Conservation (phyloP, 345 rosid species). For the Ceriops tagal region DNA sequence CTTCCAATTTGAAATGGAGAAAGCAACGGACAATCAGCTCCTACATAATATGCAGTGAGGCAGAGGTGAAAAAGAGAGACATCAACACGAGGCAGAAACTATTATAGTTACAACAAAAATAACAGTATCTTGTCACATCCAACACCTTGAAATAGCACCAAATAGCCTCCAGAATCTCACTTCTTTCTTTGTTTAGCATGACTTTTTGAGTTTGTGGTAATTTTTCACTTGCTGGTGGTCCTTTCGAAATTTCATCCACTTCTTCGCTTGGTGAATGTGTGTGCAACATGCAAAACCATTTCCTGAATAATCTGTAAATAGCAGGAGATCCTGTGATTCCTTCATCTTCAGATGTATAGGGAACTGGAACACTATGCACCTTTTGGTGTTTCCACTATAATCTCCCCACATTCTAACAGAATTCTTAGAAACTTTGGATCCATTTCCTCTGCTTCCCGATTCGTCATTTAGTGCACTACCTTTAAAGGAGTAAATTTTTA, state of each 20-base stretch:
- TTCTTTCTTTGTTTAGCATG: conserved; percentile 30
- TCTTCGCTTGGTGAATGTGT: conserved; percentile 50
- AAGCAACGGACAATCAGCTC: not conserved
- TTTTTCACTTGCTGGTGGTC: conserved; percentile 31
- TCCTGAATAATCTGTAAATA: conserved; percentile 68
- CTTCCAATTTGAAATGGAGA: not conserved
- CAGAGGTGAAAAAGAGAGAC: not conserved
- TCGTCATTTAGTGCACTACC: conserved; percentile 58
- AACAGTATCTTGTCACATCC: conserved; percentile 62
- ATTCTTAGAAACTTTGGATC: conserved; percentile 47
- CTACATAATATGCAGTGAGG: not conserved
- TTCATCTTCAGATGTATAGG: conserved; percentile 58
- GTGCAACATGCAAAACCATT: conserved; percentile 62
- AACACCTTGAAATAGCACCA: conserved; percentile 56
- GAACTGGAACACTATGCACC: conserved; percentile 49
- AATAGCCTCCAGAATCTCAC: conserved; percentile 38
- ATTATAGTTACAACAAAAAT: conserved; percentile 63
- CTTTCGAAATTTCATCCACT: conserved; percentile 46
- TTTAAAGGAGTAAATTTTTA: conserved; percentile 72
- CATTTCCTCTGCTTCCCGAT: conserved; percentile 47
- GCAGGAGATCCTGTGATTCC: conserved; percentile 59
- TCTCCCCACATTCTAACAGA: conserved; percentile 63
- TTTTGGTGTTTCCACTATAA: conserved; percentile 50
- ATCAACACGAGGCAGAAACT: conserved; percentile 1
- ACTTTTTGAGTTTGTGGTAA: conserved; percentile 26